Base-by-base conservation (phyloP, 495 filamentous ascomycete species). In the Symbiotaphrina buchneri region DNA sequence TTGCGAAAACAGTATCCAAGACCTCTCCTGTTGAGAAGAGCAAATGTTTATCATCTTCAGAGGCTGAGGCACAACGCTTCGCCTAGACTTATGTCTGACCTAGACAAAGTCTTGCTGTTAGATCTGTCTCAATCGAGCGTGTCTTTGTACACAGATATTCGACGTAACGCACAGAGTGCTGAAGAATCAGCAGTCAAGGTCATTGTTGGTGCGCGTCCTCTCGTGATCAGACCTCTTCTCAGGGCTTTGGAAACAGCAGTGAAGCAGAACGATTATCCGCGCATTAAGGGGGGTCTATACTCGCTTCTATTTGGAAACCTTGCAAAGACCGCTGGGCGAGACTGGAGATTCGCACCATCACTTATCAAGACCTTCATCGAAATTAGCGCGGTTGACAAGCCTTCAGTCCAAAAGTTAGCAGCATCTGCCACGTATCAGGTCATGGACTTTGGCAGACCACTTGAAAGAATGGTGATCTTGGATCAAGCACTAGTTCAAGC, bases 111-210 rank as follows among this genome's bases (percentile, higher is more conserved):
- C 6, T 55, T 99, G 7, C 60, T 99, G 1, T 54, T 85, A 17
- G 87, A 95, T 47, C 65, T 99, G 22, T 84, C 83, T 15, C 64
- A 85, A 42, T 93, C 84, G 1, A 78, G 75, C 35, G 77, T 93
- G 17, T 92, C 84, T n/a, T 55, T 79, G 11, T 99, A 99, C 45
- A 83, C 87, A 0, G 87, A 99, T 41, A 85, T 94, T 17, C 77
- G 87, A 8, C 64, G 85, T 16, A 84, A 90, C 33, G 87, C 87
- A 21, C 87, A 99, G 45, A 71, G 67, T 38, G 81, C 90, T 1
- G 74, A 74, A 32, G 87, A 99, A 53, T 84, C 85, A 4, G 85
- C 90, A 0, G 63, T 94, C n/a, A 94, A 92, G 51, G 71, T 71
- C 21, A 63, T 95, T 17, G 74, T 85, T 47, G 87, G 82, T 4